Evolutionary conservation across 257 asterid species (phyloP), one percentile per base, ranked within the genome.

Genomic region (Penstemon barbatus): DNA sequence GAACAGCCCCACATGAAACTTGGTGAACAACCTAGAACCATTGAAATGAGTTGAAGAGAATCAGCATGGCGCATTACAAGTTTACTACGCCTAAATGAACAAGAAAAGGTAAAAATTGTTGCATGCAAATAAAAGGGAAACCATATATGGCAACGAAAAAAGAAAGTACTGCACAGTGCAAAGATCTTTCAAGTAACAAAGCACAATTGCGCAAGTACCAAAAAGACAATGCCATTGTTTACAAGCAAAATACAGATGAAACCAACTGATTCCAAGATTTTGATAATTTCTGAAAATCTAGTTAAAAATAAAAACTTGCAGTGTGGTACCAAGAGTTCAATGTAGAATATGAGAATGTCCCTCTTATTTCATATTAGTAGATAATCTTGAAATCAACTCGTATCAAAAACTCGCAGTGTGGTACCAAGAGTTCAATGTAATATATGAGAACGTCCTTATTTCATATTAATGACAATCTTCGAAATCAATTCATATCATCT

Each of bases 1-100:
- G 99, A 84, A 71, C 97, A 78, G 97, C 95, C 58, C 99, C 99
- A 80, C 99, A 91, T 54, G 98, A 89, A 75, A 94, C 95, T 83
- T 94, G 97, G 69, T 75, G 79, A 82, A 91, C 83, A 71, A 78
- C 85, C 99, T 93, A 82, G 65, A 91, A 60, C 13, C 43, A n/a
- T 50, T 53, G 66, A 55, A 54, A 49, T 4, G 46, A 10, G 12
- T 11, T 18, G 9, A 36, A 42, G 52, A 18, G 42, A 18, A 45
- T 62, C 50, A 25, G 45, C 42, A 56, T 40, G 8, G 54, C 15
- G 10, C 15, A 8, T 70, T 33, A 67, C 38, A 49, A n/a, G n/a
- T n/a, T n/a, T n/a, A n/a, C n/a, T n/a, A 62, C 10, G 55, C 51
- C 45, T 4, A 61, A 50, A 57, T 33, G 49, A 33, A 25, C 18